A percentile compares a stretch with the other conserved stretches of the same genome.
phyloP scores from a whole-genome alignment of 805 yeast genomes.

The Wickerhamiella australiensis region DNA sequence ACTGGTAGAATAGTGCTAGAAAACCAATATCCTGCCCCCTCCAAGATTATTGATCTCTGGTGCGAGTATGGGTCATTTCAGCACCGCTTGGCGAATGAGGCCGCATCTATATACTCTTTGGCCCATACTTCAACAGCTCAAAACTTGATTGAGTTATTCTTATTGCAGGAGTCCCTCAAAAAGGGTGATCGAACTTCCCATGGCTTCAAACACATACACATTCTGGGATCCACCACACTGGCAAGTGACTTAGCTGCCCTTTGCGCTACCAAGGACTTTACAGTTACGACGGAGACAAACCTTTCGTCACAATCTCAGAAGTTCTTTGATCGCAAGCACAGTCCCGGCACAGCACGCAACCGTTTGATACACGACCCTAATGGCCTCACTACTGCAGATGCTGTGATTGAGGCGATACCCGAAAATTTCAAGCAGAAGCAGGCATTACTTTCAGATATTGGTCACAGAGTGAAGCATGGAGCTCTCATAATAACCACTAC shows the following conservation, averaged over 20 bases:
- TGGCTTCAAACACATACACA: conserved; percentile 3
- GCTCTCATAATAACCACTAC: conserved; percentile 5
- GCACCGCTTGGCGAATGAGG: conserved; percentile 5
- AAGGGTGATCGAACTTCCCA: neutral
- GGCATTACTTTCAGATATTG: neutral
- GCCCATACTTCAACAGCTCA: conserved; percentile 2
- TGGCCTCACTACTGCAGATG: conserved; percentile 4
- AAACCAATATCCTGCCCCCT: conserved; percentile 6
- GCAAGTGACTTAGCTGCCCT: conserved; percentile 8
- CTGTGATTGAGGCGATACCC: conserved; percentile 7
- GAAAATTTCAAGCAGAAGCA: neutral
- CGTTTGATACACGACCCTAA: neutral
- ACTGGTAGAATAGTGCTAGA: neutral
- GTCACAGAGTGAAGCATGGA: neutral
- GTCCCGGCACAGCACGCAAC: neutral
- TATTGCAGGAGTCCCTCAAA: conserved; percentile 7
- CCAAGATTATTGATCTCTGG: conserved; percentile 5
- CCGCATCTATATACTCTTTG: neutral
- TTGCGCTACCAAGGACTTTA: conserved; percentile 4
- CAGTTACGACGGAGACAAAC: neutral
- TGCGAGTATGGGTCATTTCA: neutral
- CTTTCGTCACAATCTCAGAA: neutral
- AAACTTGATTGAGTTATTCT: neutral
- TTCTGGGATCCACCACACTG: neutral
- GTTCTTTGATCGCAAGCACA: neutral